Evolutionary conservation across 129 eudicot species (phyloP).

Genomic region (Solidago caesia): DNA sequence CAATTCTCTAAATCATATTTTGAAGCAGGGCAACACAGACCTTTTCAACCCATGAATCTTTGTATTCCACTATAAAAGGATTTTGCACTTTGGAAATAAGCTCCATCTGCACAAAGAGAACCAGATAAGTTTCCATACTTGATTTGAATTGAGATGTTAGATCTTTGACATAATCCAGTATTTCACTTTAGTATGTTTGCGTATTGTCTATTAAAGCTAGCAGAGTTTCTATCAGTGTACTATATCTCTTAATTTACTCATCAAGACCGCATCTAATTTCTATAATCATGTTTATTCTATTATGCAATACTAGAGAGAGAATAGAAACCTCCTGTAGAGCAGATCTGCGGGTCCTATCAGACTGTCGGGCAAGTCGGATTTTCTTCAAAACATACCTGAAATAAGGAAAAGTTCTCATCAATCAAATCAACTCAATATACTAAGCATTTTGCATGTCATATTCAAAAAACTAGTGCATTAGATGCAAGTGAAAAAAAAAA

Average conservation of each 20-base stretch:
- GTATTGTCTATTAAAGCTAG: neutral
- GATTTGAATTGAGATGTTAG: neutral
- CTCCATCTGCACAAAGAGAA: constrained; percentile 73
- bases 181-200: no score
- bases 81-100: constrained; percentile 69
- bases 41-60: constrained; percentile 98
- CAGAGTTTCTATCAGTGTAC: neutral
- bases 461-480: neutral
- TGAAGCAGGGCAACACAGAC: constrained; percentile 38
- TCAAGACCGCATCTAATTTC: neutral
- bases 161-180: neutral
- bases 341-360: constrained; percentile 84
- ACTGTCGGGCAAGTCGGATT: constrained; percentile 90
- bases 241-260: neutral
- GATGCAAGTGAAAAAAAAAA: neutral
- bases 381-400: constrained; percentile 84
- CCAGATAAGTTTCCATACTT: constrained; percentile 19
- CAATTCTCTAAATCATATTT: constrained; percentile 13
- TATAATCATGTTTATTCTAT: neutral
- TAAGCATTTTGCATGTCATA: neutral
- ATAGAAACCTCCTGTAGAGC: constrained; percentile 75
- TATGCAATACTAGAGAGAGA: neutral
- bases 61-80: constrained; percentile 90
- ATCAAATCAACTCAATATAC: constrained; percentile 4
- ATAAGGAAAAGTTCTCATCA: constrained; percentile 22